Base-by-base conservation (phyloP, 805 yeast species). In the Wickerhamomyces silvicola region DNA sequence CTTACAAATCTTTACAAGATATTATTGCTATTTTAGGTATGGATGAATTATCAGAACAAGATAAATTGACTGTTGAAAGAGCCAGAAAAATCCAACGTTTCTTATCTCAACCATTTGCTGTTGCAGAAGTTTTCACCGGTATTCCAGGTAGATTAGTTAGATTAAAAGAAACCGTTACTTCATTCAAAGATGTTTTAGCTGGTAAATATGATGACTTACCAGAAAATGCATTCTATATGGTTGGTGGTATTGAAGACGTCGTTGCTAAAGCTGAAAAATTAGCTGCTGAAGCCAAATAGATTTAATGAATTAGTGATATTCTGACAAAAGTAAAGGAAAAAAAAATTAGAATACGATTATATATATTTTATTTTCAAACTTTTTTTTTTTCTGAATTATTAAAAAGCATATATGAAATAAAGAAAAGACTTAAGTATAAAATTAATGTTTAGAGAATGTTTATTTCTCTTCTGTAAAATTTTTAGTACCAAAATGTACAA, bases 21-120 rank as follows among this genome's bases (percentile, higher is more conserved):
- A 92, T 92, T 71, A 92, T 92, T 81, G 98, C 98, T 70, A 92
- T 92, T 79, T 83, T 92, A 70, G 98, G 98, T 88, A 92, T 92
- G 98, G 98, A 92, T 72, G 98, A 92, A 78, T 81, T 92, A 75
- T 87, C 97, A 52, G 98, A 92, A 78, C 72, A 80, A 57, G 98
- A 92, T 74, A 92, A 92, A 76, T 81, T 92, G 66, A 90, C 97
- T 50, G 98, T 92, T 68, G 98, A 92, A 80, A 90, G 98, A 79
- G 98, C 98, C 58, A 86, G 98, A 79, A 92, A 92, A 83, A 87
- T 92, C 62, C 97, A 92, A 77, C 85, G 97, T 78, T 92, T 92
- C 95, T 78, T 92, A 68, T 92, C 98, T 60, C 98, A 92, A 78
- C 98, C 98, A 57, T 92, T 92, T 71, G 92, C 97, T 43, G 98